Percentiles rank a stretch among this genome's conserved stretches.
phyloP scores from a whole-genome alignment of 2,329 filamentous ascomycete species.

The Fusarium humuli region DNA sequence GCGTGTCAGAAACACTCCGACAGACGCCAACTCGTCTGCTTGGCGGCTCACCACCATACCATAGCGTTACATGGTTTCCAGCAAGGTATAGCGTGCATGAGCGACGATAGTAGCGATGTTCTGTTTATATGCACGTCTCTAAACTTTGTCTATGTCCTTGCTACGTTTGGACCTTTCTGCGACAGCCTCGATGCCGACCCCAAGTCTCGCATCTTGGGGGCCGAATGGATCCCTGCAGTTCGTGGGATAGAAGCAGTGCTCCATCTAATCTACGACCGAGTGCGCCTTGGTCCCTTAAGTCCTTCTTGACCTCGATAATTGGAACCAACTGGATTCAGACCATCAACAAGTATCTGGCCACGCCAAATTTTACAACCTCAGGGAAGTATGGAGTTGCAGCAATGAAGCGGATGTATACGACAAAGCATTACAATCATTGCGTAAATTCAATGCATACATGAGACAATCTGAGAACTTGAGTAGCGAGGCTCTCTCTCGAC shows the following conservation, averaged over 20 bases:
- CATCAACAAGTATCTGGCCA: neutral
- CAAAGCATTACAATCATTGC: neutral
- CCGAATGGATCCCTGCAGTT: neutral
- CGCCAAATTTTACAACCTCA: neutral
- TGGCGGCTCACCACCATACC: neutral
- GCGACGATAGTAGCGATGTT: neutral
- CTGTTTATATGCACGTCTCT: neutral
- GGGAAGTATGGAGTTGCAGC: neutral
- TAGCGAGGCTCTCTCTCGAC: neutral
- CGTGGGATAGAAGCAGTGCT: neutral
- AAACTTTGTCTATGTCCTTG: neutral
- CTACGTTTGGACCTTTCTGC: neutral
- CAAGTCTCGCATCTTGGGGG: conserved; percentile 1
- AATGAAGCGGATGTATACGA: neutral
- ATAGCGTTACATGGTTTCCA: neutral
- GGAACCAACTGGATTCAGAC: neutral
- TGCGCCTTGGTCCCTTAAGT: neutral
- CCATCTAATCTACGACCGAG: neutral
- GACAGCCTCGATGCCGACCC: neutral
- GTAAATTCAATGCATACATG: neutral
- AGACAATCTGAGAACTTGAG: neutral
- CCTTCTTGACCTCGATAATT: neutral
- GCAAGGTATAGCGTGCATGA: neutral
- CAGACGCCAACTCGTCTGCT: neutral
- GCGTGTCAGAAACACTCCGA: neutral